Conservation (phyloP, 805 yeast genomes). For the Myxozyma melibiosi region DNA sequence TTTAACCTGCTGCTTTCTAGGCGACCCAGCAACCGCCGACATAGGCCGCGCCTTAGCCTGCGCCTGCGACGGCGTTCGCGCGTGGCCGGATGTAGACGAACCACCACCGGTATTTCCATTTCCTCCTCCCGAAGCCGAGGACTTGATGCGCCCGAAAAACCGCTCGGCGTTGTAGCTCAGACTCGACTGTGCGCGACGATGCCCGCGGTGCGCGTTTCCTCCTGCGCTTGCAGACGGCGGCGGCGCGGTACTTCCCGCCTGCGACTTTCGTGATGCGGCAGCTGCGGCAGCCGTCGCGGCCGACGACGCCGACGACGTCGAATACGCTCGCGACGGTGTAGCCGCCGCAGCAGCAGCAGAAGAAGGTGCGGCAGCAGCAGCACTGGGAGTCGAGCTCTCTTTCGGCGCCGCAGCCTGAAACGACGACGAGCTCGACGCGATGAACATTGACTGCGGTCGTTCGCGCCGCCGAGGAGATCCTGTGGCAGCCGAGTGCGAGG, state of each 20-base stretch:
- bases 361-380: not conserved
- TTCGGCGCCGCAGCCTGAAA: not conserved
- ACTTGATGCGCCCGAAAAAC: constrained; percentile 22
- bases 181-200: constrained; percentile 29
- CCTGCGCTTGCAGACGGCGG: too few relatives aligned
- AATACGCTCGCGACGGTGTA: not conserved
- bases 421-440: not conserved
- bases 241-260: not conserved
- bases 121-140: too few relatives aligned
- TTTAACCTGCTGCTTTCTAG: not conserved
- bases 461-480: constrained; percentile 11
- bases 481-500: not conserved
- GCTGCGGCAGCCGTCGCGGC: not conserved
- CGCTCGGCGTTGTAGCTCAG: constrained; percentile 30
- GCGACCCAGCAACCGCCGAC: not conserved
- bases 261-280: constrained; percentile 3
- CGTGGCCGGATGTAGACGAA: not conserved
- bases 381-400: not conserved
- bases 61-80: not conserved
- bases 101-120: not conserved
- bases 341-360: constrained; percentile 3
- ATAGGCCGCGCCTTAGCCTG: not conserved
- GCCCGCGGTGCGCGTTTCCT: too few relatives aligned
- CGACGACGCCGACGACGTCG: not conserved
- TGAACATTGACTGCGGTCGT: constrained; percentile 27